Evolutionary conservation across 2,329 filamentous ascomycete species (phyloP).

Genomic region (Zarea fungicola): DNA sequence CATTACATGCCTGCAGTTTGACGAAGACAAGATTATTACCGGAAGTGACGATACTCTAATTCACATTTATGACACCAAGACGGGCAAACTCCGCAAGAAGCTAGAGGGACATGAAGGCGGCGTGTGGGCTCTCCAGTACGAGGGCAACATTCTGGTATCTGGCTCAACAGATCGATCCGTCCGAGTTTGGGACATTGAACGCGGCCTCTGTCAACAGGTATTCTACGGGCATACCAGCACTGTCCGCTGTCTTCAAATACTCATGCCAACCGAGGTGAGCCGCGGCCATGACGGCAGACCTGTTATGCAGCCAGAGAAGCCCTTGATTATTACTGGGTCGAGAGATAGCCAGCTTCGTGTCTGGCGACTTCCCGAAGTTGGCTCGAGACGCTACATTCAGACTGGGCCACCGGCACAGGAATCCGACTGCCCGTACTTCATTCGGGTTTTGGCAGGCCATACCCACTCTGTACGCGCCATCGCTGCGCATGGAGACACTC

Average conservation of each 20-base stretch:
- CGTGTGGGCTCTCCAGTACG: conserved; percentile 95
- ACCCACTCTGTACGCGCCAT: conserved; percentile 93
- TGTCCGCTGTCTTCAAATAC: conserved; percentile 89
- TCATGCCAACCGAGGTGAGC: conserved; percentile 78
- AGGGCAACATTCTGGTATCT: conserved; percentile 90
- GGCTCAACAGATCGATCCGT: conserved; percentile 95
- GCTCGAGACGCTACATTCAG: conserved; percentile 73
- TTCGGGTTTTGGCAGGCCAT: conserved; percentile 81
- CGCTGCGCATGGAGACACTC: conserved; percentile 85
- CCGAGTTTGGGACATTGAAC: conserved; percentile 98
- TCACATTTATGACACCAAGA: conserved; percentile 96
- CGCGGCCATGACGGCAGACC: conserved; percentile 64
- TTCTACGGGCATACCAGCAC: conserved; percentile 98
- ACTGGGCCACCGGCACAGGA: conserved; percentile 67
- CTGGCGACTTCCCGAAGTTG: conserved; percentile 83
- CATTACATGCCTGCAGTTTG: conserved; percentile 95
- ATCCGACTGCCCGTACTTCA: conserved; percentile 88
- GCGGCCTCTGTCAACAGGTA: conserved; percentile 85
- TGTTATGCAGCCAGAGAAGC: conserved; percentile 89
- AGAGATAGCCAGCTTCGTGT: conserved; percentile 90
- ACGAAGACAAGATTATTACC: conserved; percentile 95
- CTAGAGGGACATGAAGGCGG: conserved; percentile 93
- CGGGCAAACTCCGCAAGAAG: conserved; percentile 74
- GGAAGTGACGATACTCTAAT: conserved; percentile 97
- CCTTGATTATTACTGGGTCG: conserved; percentile 94